Conservation (phyloP, 352 stramenopile genomes). For the Phytopythium ostracodes region DNA sequence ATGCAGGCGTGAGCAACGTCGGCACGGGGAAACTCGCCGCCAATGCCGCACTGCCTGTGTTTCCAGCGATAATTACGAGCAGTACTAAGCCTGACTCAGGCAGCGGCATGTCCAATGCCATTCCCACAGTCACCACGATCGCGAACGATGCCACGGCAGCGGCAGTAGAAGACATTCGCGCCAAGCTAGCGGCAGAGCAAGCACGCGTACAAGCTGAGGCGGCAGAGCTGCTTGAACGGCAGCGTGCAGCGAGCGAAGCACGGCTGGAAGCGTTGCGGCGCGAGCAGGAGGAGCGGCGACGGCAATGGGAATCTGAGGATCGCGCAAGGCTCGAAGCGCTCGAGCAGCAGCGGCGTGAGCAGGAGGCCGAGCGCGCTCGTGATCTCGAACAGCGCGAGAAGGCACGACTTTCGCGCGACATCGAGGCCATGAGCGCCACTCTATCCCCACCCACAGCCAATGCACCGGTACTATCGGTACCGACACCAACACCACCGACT, state of each 20-base stretch:
- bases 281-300: constrained; percentile 64
- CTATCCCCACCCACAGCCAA: neutral
- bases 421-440: neutral
- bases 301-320: constrained; percentile 71
- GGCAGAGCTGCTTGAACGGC: constrained; percentile 35
- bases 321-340: constrained; percentile 35
- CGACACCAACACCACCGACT: neutral
- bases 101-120: too few species aligned
- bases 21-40: neutral
- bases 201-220: constrained; percentile 34
- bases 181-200: constrained; percentile 39
- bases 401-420: constrained; percentile 17
- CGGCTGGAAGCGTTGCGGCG: constrained; percentile 45
- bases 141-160: neutral
- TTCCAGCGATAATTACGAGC: neutral
- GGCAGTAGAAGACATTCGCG: constrained; percentile 36
- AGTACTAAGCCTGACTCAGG: neutral
- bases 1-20: neutral
- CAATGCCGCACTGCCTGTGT: neutral
- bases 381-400: constrained; percentile 28
- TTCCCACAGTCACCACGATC: neutral
- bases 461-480: neutral
- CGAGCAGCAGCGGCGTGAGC: constrained; percentile 39
- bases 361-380: constrained; percentile 32
- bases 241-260: constrained; percentile 46